These are phyloP conservation scores for Dactylorhiza incarnata DNA, from an alignment of 106 monocot genomes.

Conservation along the genomic window DNA sequence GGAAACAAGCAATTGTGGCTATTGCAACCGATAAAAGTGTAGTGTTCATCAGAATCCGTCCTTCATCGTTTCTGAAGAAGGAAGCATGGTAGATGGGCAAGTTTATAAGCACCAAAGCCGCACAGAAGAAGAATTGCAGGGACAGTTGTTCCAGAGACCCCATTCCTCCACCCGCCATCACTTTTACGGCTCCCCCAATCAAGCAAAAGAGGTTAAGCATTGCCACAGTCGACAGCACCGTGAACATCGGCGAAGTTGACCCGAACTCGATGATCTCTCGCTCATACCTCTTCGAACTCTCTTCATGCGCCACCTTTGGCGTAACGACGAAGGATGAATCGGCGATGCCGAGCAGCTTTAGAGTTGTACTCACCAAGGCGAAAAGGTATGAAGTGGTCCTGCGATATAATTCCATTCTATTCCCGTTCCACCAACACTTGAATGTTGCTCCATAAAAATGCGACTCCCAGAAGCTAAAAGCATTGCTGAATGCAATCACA, in stretches of 20 bases:
- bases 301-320: conserved; percentile 45
- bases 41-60: conserved; percentile 28
- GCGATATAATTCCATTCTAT: conserved; percentile 55
- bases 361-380: conserved; percentile 33
- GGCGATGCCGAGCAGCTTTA: conserved; percentile 32
- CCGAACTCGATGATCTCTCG: conserved; percentile 67
- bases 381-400: conserved; percentile 62
- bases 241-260: conserved; percentile 27
- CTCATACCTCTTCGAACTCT: conserved; percentile 38
- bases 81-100: conserved; percentile 45
- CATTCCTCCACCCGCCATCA: conserved; percentile 10
- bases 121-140: conserved; percentile 42
- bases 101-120: conserved; percentile 31
- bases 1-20: not conserved
- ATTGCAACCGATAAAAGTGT: conserved; percentile 28
- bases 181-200: conserved; percentile 16
- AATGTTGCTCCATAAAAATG: conserved; percentile 11
- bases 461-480: conserved; percentile 27
- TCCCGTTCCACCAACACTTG: conserved; percentile 70
- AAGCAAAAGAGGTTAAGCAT: conserved; percentile 47
- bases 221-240: conserved; percentile 30
- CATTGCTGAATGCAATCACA: conserved; percentile 15
- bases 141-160: conserved; percentile 12
- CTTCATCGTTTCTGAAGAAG: conserved; percentile 57
- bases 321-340: conserved; percentile 38